These are phyloP conservation scores for Tetrapyrgos nigripes DNA, from an alignment of 1,284 basidiomycete species.

Conservation along the genomic window DNA sequence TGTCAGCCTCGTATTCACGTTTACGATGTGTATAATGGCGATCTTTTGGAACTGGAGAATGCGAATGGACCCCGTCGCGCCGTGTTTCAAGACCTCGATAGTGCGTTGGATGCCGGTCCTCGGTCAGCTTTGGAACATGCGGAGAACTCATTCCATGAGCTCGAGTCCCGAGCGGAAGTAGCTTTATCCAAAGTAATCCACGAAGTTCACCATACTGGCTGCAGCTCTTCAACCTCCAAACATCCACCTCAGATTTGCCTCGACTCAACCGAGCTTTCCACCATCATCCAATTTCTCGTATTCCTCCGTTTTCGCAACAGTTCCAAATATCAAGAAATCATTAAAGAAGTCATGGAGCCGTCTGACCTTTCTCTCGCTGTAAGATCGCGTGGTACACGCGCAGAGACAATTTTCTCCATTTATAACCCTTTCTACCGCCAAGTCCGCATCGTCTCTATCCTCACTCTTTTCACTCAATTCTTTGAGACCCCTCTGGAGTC, in stretches of 20 bases:
- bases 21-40: conserved; percentile 57
- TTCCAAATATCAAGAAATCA: conserved; percentile 45
- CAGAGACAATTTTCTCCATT: conserved; percentile 1
- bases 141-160: conserved; percentile 44
- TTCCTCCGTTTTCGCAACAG: conserved; percentile 64
- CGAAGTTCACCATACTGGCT: conserved; percentile 25
- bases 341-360: conserved; percentile 14
- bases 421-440: conserved; percentile 15
- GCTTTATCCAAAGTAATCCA: conserved; percentile 42
- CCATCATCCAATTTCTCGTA: conserved; percentile 47
- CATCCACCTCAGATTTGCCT: conserved; percentile 38
- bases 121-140: conserved; percentile 42
- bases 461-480: conserved; percentile 16
- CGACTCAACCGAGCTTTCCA: conserved; percentile 26
- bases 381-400: neutral
- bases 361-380: neutral
- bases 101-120: conserved; percentile 40
- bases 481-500: conserved; percentile 10
- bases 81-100: conserved; percentile 52
- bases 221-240: neutral
- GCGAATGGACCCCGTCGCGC: conserved; percentile 19
- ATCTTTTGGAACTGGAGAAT: conserved; percentile 46
- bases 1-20: conserved; percentile 49
- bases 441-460: conserved; percentile 9
- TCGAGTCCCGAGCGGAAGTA: conserved; percentile 48